Conservation (phyloP, 2,329 filamentous ascomycete species). For the Hypoxylon sp. region DNA sequence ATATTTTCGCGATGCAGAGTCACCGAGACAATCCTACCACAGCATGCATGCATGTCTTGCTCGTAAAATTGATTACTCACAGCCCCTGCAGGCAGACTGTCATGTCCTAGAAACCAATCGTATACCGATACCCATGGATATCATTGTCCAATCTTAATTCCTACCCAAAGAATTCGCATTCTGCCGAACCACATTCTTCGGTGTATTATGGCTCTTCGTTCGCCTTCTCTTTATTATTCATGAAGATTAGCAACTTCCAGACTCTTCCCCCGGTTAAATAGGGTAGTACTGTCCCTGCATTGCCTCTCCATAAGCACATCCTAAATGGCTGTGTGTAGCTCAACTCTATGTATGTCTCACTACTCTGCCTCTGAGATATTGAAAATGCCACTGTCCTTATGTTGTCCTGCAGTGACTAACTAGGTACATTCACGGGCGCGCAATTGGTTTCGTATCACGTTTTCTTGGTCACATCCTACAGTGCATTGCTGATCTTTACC, state of each 20-base stretch:
- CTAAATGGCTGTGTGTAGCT: constrained; percentile 11
- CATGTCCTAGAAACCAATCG: constrained; percentile 16
- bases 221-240: constrained; percentile 32
- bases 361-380: constrained; percentile 9
- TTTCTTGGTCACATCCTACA: not conserved
- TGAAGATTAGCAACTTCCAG: not conserved
- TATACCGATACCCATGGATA: not conserved
- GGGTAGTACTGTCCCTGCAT: not conserved
- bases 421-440: not conserved
- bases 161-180: constrained; percentile 47
- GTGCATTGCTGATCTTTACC: not conserved
- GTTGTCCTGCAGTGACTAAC: constrained; percentile 3
- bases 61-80: constrained; percentile 34
- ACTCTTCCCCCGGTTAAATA: constrained; percentile 13
- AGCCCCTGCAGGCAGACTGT: constrained; percentile 16
- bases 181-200: constrained; percentile 44
- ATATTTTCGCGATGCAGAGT: constrained; percentile 5
- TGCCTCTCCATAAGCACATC: constrained; percentile 3
- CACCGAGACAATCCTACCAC: constrained; percentile 18
- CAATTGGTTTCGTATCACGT: not conserved
- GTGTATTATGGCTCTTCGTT: constrained; percentile 45
- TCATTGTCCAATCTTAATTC: constrained; percentile 47
- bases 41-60: constrained; percentile 5
- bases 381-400: not conserved
- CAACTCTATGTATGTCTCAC: not conserved